Evolutionary conservation across 495 filamentous ascomycete genomes (phyloP), one percentile per base, ranked within the genome.

Genomic region (Penicillium longicatenatum): DNA sequence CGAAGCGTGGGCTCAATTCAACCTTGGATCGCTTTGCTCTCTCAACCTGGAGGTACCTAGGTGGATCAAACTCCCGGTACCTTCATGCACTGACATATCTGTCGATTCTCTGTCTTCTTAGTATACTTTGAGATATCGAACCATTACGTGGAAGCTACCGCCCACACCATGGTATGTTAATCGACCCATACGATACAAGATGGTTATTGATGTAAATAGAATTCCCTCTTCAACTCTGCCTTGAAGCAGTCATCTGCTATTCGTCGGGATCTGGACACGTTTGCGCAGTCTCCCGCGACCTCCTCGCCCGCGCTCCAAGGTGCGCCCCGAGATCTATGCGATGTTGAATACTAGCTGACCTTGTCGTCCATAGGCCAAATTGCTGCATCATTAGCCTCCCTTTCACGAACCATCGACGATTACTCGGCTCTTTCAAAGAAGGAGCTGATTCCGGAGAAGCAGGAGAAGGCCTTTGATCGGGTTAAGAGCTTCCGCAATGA

Each of bases 171-270:
- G 65, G 65, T 67, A 56, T 55, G 56, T 17, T 16, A n/a, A 39
- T 17, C 37, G 37, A 6, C 31, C 31, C 17, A 50, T 10, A 14
- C 42, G 22, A 21, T 22, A 10, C 42, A 12, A 45, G 17, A 22
- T 14, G 6, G 8, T 45, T 22, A n/a, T 19, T 39, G 30, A 49
- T 45, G 30, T 46, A 50, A 33, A 50, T 35, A 87, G 93, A 97
- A 96, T 72, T 90, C 91, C 16, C 84, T 93, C 59, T 97, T 97
- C 84, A 97, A 97, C 74, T 93, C 92, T 17, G 93, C 94, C 30
- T 84, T 97, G 29, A 95, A 96, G 75, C 93, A 97, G 78, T 90
- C 88, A 45, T 92, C 89, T 54, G 82, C 91, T 7, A 88, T 97
- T 68, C 90, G 92, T 61, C 86, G 86, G 58, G 92, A 96, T 72